phyloP scores from a whole-genome alignment of 2,329 filamentous ascomycete species.

The Cladosporium halotolerans region DNA sequence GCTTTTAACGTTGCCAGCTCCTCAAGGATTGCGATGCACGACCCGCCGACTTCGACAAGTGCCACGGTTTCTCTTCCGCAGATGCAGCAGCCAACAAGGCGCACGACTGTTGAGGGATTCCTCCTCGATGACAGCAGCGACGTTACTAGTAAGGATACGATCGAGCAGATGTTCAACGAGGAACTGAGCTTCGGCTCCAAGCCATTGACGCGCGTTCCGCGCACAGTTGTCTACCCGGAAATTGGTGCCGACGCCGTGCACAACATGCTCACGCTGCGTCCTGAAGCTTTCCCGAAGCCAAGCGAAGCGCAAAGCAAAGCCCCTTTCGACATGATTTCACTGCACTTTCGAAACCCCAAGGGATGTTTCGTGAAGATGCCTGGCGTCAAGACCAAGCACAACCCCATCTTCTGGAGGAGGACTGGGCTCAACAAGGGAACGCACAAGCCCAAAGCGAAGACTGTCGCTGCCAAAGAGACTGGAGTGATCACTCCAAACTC shows the following conservation, averaged over 20 bases:
- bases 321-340: slow-evolving; percentile 1
- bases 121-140: slow-evolving; percentile 30
- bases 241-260: slow-evolving; percentile 7
- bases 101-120: slow-evolving; percentile 13
- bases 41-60: slow-evolving; percentile 43
- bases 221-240: slow-evolving; percentile 19
- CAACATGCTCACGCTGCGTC: slow-evolving; percentile 18
- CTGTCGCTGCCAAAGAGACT: slow-evolving; percentile 1
- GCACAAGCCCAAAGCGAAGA: slow-evolving; percentile 2
- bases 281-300: slow-evolving; percentile 13
- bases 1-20: slow-evolving; percentile 53
- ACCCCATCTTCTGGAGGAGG: slow-evolving; percentile 15
- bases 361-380: slow-evolving; percentile 24
- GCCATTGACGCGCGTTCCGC: slow-evolving; percentile 31
- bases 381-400: slow-evolving; percentile 21
- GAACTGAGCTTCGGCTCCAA: slow-evolving; percentile 44
- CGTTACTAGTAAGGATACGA: slow-evolving; percentile 34
- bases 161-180: slow-evolving; percentile 38
- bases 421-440: neutral
- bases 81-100: slow-evolving; percentile 6
- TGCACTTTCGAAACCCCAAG: slow-evolving; percentile 16
- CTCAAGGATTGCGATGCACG: slow-evolving; percentile 61
- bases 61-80: slow-evolving; percentile 67
- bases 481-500: slow-evolving; percentile 2
- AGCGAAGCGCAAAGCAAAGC: slow-evolving; percentile 11